Evolutionary conservation across 2,329 filamentous ascomycete species (phyloP).

Genomic region (Rhynchosporium agropyri): DNA sequence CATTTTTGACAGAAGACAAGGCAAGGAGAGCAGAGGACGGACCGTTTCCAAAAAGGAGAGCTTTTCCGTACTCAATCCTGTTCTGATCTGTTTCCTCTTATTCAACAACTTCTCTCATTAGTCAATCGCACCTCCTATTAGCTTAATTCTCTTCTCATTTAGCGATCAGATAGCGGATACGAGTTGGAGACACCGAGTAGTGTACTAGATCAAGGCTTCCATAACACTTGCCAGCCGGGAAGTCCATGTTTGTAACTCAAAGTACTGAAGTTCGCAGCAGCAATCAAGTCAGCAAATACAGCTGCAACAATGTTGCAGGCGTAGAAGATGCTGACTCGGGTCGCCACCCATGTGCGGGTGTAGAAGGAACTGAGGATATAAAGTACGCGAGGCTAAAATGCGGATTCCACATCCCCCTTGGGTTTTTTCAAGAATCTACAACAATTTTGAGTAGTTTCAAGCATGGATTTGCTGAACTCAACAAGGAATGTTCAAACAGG

Average conservation of each 20-base stretch:
- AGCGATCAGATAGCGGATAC: no score
- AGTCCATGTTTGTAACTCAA: slow-evolving; percentile 45
- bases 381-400: slow-evolving; percentile 48
- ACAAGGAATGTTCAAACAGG: slow-evolving; percentile 43
- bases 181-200: no score
- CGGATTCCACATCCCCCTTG: no score
- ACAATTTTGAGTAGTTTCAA: slow-evolving; percentile 22
- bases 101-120: no score
- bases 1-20: not conserved
- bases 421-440: not conserved
- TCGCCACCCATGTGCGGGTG: slow-evolving; percentile 51
- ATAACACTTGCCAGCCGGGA: slow-evolving; percentile 42
- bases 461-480: slow-evolving; percentile 39
- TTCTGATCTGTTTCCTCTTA: no score
- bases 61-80: no score
- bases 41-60: no score
- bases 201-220: no score
- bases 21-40: not conserved
- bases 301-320: slow-evolving; percentile 49
- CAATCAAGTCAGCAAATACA: slow-evolving; percentile 56
- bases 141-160: no score
- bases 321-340: slow-evolving; percentile 50
- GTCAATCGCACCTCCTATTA: no score
- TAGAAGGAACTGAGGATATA: slow-evolving; percentile 58
- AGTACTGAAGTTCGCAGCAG: slow-evolving; percentile 45